Conservation (phyloP, 2,329 filamentous ascomycete species). For the Alternaria atra region DNA sequence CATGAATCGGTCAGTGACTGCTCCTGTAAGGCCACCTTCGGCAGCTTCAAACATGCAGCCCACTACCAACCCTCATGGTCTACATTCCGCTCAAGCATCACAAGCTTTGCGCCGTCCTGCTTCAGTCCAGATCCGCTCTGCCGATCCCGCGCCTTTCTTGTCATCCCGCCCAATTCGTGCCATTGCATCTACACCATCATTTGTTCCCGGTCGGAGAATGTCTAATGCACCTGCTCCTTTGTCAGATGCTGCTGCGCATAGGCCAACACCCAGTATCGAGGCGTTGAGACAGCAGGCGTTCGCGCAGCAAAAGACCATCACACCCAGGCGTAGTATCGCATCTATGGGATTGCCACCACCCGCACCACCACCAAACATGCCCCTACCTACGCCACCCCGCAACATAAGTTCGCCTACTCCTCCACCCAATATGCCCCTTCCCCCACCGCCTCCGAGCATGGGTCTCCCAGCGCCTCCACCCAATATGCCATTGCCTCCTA, state of each 20-base stretch:
- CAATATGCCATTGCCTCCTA: constrained; percentile 16
- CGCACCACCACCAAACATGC: constrained; percentile 56
- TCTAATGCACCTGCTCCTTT: constrained; percentile 25
- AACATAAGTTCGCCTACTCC: constrained; percentile 19
- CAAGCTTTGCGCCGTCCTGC: constrained; percentile 52
- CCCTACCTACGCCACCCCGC: constrained; percentile 53
- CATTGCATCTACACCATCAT: constrained; percentile 44
- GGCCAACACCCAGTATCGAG: constrained; percentile 32
- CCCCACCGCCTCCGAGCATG: constrained; percentile 17
- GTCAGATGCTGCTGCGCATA: constrained; percentile 16
- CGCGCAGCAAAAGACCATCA: constrained; percentile 27
- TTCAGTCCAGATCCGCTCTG: constrained; percentile 56
- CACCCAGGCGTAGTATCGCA: constrained; percentile 49
- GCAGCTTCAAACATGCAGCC: constrained; percentile 21
- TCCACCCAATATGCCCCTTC: constrained; percentile 27
- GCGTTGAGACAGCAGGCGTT: constrained; percentile 37
- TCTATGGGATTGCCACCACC: constrained; percentile 55
- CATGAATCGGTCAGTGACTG: constrained; percentile 45
- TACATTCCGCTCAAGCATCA: constrained; percentile 19
- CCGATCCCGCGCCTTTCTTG: constrained; percentile 55
- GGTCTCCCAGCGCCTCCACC: constrained; percentile 21
- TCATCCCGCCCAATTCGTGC: constrained; percentile 46
- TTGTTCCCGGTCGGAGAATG: constrained; percentile 36
- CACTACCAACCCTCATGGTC: constrained; percentile 19
- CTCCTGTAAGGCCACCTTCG: constrained; percentile 32